Conservation (phyloP, 2,329 filamentous ascomycete species). For the Rhynchosporium graminicola region DNA sequence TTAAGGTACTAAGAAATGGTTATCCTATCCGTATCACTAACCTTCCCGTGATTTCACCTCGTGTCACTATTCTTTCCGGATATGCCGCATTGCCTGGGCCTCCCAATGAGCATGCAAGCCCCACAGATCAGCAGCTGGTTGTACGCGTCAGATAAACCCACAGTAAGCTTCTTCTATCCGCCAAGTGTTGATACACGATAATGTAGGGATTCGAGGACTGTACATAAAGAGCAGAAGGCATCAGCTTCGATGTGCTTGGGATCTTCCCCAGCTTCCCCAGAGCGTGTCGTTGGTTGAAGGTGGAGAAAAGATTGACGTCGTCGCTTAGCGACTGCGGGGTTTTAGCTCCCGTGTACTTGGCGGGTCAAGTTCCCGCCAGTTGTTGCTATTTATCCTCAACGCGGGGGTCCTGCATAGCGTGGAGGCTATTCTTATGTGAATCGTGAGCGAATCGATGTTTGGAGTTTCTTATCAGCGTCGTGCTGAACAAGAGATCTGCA, state of each 20-base stretch:
- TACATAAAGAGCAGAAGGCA: neutral
- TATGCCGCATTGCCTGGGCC: constrained; percentile 2
- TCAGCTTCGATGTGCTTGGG: constrained; percentile 1
- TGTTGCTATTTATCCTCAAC: constrained; percentile 4
- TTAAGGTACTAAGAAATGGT: neutral
- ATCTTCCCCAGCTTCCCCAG: neutral
- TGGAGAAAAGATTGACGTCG: constrained; percentile 10
- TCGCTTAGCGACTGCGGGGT: constrained; percentile 18
- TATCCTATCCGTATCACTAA: neutral
- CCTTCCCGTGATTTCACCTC: neutral
- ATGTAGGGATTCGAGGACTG: neutral
- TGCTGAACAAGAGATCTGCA: constrained; percentile 4
- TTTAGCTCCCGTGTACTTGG: constrained; percentile 8
- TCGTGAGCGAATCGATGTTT: neutral
- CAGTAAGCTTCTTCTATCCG: constrained; percentile 1
- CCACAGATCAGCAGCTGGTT: constrained; percentile 22
- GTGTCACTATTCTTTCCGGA: constrained; percentile 22
- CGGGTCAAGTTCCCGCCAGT: constrained; percentile 16
- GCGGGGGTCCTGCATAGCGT: constrained; percentile 8
- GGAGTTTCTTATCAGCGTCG: constrained; percentile 1
- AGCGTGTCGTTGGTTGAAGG: neutral
- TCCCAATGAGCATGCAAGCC: constrained; percentile 10
- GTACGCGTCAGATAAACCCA: neutral
- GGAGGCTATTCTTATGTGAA: neutral
- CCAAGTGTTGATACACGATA: neutral